Base-by-base conservation (phyloP, 2,329 filamentous ascomycete species). In the Macrophomina phaseolina region DNA sequence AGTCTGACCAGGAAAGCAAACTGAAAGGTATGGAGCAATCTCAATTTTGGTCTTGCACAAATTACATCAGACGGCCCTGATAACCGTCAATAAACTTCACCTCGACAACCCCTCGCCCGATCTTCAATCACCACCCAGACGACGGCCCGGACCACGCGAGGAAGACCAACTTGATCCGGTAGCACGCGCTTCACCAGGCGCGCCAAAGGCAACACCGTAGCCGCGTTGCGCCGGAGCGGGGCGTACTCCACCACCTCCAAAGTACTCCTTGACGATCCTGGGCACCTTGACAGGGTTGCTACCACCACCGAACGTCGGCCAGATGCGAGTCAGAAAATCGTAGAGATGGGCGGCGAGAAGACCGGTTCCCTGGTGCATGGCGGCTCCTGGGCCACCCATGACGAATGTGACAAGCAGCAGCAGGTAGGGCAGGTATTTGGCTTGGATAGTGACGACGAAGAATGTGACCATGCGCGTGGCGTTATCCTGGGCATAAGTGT, bases 301-400 rank as follows among this genome's bases (percentile, higher is more conserved):
- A 0, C 95, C 95, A 66, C 92, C 91, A 38, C 93, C 94, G 75
- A 95, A 95, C 65, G 91, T 88, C 5, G 95, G 95, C 84, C 93
- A 98, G 49, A 97, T 85, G 58, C 92, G 87, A 2, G 91, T 93
- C 60, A 97, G 79, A 75, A 98, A 99, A 76, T 98, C 92, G 79
- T 93, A 97, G 23, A 95, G 74, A 77, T 99, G 95, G 4, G 94
- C 94, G 12, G 94, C 92, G 51, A 97, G 70, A 11, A 99, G 84
- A n/a, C 95, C 95, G 40, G 87, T 91, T 4, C 88, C 78, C 74
- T 96, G 89, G 4, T 89, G 73, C 66, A 91, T 75, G 11, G 91
- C 85, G 18, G 80, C 80, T 3, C 78, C 71, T 42, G 84, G 83
- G 11, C 90, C 89, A 5, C 80, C 83, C 75, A 91, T 87, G 64